Base-by-base conservation (phyloP, 1,284 basidiomycete genomes). In the Tetrapyrgos nigripes region DNA sequence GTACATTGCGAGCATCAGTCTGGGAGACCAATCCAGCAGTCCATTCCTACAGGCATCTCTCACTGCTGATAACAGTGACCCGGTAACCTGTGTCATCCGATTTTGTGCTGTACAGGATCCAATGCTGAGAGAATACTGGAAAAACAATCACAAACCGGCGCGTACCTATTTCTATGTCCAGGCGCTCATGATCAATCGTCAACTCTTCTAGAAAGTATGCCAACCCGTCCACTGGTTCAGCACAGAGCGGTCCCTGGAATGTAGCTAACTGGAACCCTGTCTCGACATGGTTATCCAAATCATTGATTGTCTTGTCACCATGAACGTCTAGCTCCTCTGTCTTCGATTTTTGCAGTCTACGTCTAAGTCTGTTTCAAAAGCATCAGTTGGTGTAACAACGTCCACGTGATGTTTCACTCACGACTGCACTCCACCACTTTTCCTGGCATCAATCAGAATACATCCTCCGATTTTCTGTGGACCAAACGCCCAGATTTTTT, bases 1-100 rank as follows among this genome's bases (percentile, higher is more conserved):
- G 76, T 99, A 99, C 94, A 98, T 98, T 1, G 97, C 97, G 56
- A 99, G 81, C 89, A 97, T 94, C 65, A 99, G 83, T 44, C 97
- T 85, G 17, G 97, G 97, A 8, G 95, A 97, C 97, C 97, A 99
- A 74, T 99, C 97, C 48, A 99, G 79, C 62, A 99, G 73, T 0
- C 92, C 96, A 62, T 88, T 88, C 59, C 92, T 85, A 70, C 95
- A 98, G 0, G 93, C 90, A 68, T 99, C 97, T 70, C 92, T 86
- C 45, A 96, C 87, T 6, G 89, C 84, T 17, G 97, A 93, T 67
- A 98, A 96, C 52, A 98, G 79, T 8, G 94, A 94, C 29, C 93
- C 97, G 3, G 90, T 89, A 33, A 94, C 86, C 69, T 97, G 95
- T 3, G 90, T 84, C 75, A 86, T 70, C 55, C 81, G 77, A 66